Conservation (phyloP, 257 asterid genomes). For the Asclepias syriaca region DNA sequence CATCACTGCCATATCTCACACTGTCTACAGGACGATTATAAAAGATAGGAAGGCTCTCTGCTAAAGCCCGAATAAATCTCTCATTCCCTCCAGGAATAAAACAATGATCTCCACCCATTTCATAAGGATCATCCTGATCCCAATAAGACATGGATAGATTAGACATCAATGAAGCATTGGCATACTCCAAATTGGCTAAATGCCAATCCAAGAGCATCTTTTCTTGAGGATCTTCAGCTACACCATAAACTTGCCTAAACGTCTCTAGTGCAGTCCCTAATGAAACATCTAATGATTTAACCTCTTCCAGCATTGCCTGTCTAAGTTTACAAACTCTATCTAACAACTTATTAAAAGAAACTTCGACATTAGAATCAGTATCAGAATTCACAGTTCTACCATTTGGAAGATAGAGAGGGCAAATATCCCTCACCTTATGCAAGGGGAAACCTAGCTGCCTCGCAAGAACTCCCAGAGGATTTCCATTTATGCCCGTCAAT, state of each 20-base stretch:
- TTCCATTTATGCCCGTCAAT: conserved; percentile 90
- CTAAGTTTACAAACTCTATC: conserved; percentile 98
- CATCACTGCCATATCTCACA: conserved; percentile 72
- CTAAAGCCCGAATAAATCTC: conserved; percentile 69
- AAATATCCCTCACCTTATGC: conserved; percentile 95
- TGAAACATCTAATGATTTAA: conserved; percentile 70
- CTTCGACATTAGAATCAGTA: conserved; percentile 80
- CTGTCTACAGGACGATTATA: conserved; percentile 55
- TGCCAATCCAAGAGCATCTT: conserved; percentile 97
- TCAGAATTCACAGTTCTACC: conserved; percentile 80
- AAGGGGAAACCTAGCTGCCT: conserved; percentile 81
- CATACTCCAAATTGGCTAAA: conserved; percentile 95
- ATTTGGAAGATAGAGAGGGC: conserved; percentile 86
- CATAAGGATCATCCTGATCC: conserved; percentile 99
- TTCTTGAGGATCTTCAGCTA: conserved; percentile 89
- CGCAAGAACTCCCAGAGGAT: conserved; percentile 90
- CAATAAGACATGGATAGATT: conserved; percentile 90
- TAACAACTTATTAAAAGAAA: conserved; percentile 74
- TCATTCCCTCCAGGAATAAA: conserved; percentile 98
- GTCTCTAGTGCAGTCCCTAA: conserved; percentile 85
- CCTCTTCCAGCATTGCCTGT: conserved; percentile 83
- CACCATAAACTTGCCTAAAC: conserved; percentile 69
- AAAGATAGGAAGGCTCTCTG: conserved; percentile 85
- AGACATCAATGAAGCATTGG: conserved; percentile 91
- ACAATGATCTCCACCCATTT: conserved; percentile 99